Conservation (phyloP, 257 asterid species). For the Lycium ferocissimum region DNA sequence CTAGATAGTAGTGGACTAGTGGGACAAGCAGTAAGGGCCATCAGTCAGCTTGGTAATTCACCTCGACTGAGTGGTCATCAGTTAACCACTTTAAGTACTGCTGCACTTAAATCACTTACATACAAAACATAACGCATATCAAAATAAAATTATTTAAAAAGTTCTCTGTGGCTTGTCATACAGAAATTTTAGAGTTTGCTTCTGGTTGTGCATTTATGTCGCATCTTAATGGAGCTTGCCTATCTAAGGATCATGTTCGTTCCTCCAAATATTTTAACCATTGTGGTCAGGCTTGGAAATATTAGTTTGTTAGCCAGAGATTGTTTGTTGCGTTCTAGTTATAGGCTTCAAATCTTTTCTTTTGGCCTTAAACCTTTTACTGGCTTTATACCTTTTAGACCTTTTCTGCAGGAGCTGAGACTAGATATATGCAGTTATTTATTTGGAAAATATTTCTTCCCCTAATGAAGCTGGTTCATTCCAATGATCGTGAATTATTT, state of each 20-base stretch:
- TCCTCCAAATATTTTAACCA: constrained; percentile 1
- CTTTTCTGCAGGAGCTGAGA: constrained; percentile 56
- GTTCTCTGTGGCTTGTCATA: background rate
- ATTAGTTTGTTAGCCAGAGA: background rate
- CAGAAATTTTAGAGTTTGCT: background rate
- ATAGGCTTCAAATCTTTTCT: constrained; percentile 6
- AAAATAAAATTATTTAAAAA: background rate
- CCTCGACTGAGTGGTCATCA: constrained; percentile 23
- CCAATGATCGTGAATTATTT: constrained; percentile 58
- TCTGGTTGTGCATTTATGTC: background rate
- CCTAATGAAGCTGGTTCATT: constrained; percentile 59
- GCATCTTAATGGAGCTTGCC: constrained; percentile 6
- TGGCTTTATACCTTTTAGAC: constrained; percentile 14
- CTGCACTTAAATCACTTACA: background rate
- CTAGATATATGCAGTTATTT: constrained; percentile 50
- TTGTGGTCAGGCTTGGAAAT: constrained; percentile 1
- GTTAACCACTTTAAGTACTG: constrained; percentile 1
- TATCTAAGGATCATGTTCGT: background rate
- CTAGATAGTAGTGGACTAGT: constrained; percentile 18
- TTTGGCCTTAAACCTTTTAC: background rate
- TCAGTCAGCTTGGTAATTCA: background rate
- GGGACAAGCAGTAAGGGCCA: background rate
- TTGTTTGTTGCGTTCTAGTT: background rate
- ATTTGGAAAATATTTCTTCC: constrained; percentile 73
- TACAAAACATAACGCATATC: background rate